phyloP scores from a whole-genome alignment of 805 yeast genomes.

The Yarrowia divulgata region DNA sequence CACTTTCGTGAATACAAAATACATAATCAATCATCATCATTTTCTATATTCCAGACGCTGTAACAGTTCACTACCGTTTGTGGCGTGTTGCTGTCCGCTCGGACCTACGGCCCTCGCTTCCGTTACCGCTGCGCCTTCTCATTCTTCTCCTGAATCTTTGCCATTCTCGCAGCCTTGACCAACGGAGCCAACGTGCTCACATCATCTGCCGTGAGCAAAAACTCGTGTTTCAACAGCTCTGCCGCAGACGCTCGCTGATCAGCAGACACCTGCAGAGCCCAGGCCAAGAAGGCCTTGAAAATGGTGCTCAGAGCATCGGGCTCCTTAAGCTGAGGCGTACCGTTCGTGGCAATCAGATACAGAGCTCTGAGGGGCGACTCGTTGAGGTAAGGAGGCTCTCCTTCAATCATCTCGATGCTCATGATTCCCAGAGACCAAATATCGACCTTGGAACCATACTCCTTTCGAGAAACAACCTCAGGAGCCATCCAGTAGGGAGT shows the following conservation, averaged over 20 bases:
- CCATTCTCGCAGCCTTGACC: constrained; percentile 48
- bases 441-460: constrained; percentile 96
- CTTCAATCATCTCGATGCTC: constrained; percentile 98
- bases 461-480: constrained; percentile 92
- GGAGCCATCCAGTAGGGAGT: constrained; percentile 99
- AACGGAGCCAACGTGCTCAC: constrained; percentile 50
- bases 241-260: constrained; percentile 80
- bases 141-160: constrained; percentile 41
- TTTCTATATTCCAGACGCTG: too few species aligned
- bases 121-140: constrained; percentile 21
- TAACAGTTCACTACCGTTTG: too few species aligned
- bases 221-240: constrained; percentile 71
- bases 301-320: constrained; percentile 77
- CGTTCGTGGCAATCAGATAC: constrained; percentile 93
- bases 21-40: too few species aligned
- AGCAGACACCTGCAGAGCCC: constrained; percentile 83
- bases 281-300: constrained; percentile 72
- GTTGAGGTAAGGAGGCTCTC: constrained; percentile 97
- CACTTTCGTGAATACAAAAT: too few species aligned
- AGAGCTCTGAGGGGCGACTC: constrained; percentile 95
- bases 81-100: too few species aligned
- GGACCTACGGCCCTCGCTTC: too few species aligned
- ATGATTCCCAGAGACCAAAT: constrained; percentile 98
- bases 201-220: constrained; percentile 50
- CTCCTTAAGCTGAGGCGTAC: constrained; percentile 91